Conservation (phyloP, 345 rosid genomes). For the Durio zibethinus region DNA sequence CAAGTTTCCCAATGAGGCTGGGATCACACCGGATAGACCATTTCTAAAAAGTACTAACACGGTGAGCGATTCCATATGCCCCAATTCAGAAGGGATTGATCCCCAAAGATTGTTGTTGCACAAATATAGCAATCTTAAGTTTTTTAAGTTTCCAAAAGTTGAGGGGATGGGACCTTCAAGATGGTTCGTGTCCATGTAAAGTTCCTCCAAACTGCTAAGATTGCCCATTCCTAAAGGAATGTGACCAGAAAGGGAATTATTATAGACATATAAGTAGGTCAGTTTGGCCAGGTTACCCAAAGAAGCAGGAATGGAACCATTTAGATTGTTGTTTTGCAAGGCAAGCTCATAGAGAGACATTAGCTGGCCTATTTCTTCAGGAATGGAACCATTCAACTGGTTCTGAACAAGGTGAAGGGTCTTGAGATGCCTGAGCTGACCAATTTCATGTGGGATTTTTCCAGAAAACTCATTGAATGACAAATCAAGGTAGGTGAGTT, state of each 20-base stretch:
- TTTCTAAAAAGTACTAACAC: neutral
- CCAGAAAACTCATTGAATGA: neutral
- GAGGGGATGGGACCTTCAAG: neutral
- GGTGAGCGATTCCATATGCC: neutral
- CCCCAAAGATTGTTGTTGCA: neutral
- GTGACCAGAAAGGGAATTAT: neutral
- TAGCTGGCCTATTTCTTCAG: constrained; percentile 13
- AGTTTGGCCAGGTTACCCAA: constrained; percentile 14
- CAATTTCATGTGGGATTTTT: constrained; percentile 18
- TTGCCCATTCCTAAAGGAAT: neutral
- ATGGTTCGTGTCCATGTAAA: neutral
- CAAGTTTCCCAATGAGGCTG: neutral
- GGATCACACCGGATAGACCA: neutral
- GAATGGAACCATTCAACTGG: constrained; percentile 19
- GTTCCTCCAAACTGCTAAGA: neutral
- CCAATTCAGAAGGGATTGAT: neutral
- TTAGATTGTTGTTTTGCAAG: constrained; percentile 12
- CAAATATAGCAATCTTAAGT: neutral
- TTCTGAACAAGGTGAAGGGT: constrained; percentile 4
- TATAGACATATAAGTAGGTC: neutral
- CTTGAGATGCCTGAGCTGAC: constrained; percentile 15
- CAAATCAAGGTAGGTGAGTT: constrained; percentile 25
- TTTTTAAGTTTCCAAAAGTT: neutral
- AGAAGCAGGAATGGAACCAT: constrained; percentile 23
- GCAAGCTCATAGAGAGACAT: constrained; percentile 13